A percentile compares a stretch with the other conserved stretches of the same genome.
These are phyloP conservation scores for Suillus alpinus DNA, from an alignment of 768 basidiomycete species.

Conservation along the genomic window DNA sequence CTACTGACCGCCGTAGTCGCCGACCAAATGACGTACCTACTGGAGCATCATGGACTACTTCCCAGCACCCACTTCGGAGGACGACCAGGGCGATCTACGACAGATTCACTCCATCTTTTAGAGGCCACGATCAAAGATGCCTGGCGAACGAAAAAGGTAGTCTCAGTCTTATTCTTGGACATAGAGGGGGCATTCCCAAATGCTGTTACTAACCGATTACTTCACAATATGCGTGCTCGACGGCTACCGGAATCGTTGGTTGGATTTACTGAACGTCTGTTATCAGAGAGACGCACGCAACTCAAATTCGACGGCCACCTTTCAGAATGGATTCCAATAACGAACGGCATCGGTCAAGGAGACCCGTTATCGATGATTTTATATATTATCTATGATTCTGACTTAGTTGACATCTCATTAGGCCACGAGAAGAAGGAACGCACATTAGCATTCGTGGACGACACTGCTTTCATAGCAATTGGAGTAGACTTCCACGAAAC, in stretches of 20 bases:
- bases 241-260: constrained; percentile 21
- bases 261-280: constrained; percentile 10
- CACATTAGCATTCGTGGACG: constrained; percentile 29
- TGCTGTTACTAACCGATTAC: constrained; percentile 26
- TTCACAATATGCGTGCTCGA: constrained; percentile 26
- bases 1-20: too few relatives aligned
- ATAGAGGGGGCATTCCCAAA: constrained; percentile 43
- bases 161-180: constrained; percentile 38
- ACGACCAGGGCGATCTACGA: constrained; percentile 34
- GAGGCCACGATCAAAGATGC: constrained; percentile 34
- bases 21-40: not conserved
- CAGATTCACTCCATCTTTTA: constrained; percentile 33
- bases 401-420: not conserved
- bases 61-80: constrained; percentile 31
- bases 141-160: constrained; percentile 35
- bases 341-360: constrained; percentile 28
- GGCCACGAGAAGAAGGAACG: constrained; percentile 5
- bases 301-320: not conserved
- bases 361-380: constrained; percentile 25
- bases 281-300: not conserved
- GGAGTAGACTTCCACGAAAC: constrained; percentile 21
- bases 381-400: constrained; percentile 22
- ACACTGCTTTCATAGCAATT: constrained; percentile 23
- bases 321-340: not conserved
- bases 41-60: too few relatives aligned